phyloP scores from a whole-genome alignment of 2,329 filamentous ascomycete genomes.

The Ciborinia camelliae region DNA sequence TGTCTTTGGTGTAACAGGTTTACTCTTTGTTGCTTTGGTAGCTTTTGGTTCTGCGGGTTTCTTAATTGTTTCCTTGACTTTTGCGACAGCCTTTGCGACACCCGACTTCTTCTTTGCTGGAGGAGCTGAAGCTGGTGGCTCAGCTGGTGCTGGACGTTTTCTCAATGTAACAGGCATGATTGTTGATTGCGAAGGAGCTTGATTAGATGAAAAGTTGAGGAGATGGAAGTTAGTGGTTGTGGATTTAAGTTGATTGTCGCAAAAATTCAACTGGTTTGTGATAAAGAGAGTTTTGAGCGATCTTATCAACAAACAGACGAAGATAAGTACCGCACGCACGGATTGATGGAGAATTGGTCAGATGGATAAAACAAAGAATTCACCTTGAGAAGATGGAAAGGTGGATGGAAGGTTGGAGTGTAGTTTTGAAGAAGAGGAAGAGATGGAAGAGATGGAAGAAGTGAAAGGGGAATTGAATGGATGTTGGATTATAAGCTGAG shows the following conservation, averaged over 20 bases:
- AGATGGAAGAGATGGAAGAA: conserved; percentile 14
- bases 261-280: conserved; percentile 1
- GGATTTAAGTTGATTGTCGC: conserved; percentile 27
- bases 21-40: not conserved
- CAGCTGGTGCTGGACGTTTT: conserved; percentile 57
- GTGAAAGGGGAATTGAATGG: conserved; percentile 18
- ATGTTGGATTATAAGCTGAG: conserved; percentile 32
- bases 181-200: conserved; percentile 16
- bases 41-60: conserved; percentile 9
- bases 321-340: too few relatives aligned
- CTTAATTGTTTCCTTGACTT: conserved; percentile 36
- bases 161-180: conserved; percentile 57
- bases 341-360: not conserved
- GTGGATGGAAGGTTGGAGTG: not conserved
- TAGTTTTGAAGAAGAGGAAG: not conserved
- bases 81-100: conserved; percentile 41
- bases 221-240: conserved; percentile 19
- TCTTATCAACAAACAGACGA: conserved; percentile 1
- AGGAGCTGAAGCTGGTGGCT: conserved; percentile 45
- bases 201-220: conserved; percentile 18
- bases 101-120: conserved; percentile 47
- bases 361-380: not conserved
- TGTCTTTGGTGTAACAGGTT: conserved; percentile 40
- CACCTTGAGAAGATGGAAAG: not conserved
- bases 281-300: not conserved